These are phyloP conservation scores for Macrocystidia cucumis DNA, from an alignment of 1,284 basidiomycete genomes.

Conservation along the genomic window DNA sequence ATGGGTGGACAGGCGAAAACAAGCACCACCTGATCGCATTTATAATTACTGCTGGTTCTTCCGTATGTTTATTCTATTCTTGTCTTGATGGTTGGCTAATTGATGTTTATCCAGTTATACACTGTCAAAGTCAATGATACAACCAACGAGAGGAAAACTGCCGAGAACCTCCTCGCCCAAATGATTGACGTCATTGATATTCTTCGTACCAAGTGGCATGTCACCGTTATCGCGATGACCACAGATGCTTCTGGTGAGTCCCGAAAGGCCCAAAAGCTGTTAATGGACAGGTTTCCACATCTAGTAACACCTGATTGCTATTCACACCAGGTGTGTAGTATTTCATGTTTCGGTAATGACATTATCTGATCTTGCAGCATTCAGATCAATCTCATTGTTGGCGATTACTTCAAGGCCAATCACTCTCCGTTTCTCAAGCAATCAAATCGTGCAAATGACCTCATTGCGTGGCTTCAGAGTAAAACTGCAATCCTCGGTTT, in stretches of 20 bases:
- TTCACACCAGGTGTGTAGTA: conserved; percentile 26
- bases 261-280: conserved; percentile 16
- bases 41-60: conserved; percentile 6
- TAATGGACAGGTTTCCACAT: conserved; percentile 15
- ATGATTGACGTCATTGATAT: conserved; percentile 14
- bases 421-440: conserved; percentile 8
- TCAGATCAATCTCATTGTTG: conserved; percentile 31
- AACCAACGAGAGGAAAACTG: conserved; percentile 20
- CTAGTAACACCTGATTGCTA: conserved; percentile 27
- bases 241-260: conserved; percentile 31
- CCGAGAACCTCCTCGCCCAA: conserved; percentile 18
- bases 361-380: conserved; percentile 2
- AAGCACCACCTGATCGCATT: conserved; percentile 6
- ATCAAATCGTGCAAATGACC: conserved; percentile 13
- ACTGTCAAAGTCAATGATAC: conserved; percentile 21
- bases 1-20: conserved; percentile 8
- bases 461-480: conserved; percentile 20
- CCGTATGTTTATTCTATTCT: conserved; percentile 1
- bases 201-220: conserved; percentile 16
- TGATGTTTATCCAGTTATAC: conserved; percentile 16
- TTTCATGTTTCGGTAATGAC: conserved; percentile 1
- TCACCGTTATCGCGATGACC: conserved; percentile 19
- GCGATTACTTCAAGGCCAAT: conserved; percentile 25
- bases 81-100: conserved; percentile 3
- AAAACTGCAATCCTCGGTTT: conserved; percentile 17